Conservation (phyloP, 306 rosid genomes). For the Begonia loranthoides region DNA sequence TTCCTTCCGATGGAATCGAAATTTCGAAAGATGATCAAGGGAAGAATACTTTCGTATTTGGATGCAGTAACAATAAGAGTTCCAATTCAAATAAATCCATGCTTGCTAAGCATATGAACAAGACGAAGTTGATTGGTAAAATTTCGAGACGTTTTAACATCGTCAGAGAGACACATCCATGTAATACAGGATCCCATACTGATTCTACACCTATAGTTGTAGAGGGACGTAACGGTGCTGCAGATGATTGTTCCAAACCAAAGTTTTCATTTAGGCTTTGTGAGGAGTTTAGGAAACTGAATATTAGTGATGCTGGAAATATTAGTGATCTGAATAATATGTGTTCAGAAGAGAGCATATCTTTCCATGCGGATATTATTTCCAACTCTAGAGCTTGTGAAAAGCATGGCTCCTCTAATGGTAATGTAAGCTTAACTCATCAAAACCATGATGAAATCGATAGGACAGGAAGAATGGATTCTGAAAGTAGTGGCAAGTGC, state of each 20-base stretch:
- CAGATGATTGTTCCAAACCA: slow-evolving; percentile 9
- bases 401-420: slow-evolving; percentile 15
- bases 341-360: slow-evolving; percentile 8
- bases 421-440: slow-evolving; percentile 14
- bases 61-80: slow-evolving; percentile 8
- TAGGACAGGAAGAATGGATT: slow-evolving; percentile 15
- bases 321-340: slow-evolving; percentile 8
- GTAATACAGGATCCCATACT: slow-evolving; percentile 12
- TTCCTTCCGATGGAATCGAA: background rate
- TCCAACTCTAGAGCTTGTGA: slow-evolving; percentile 22
- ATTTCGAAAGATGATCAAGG: slow-evolving; percentile 12
- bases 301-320: slow-evolving; percentile 32
- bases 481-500: slow-evolving; percentile 11
- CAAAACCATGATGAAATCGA: slow-evolving; percentile 12
- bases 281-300: slow-evolving; percentile 51
- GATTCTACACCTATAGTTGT: slow-evolving; percentile 10
- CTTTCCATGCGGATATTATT: slow-evolving; percentile 15
- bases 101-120: slow-evolving; percentile 2
- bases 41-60: slow-evolving; percentile 18
- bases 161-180: slow-evolving; percentile 8
- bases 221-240: slow-evolving; percentile 13
- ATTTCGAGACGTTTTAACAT: slow-evolving; percentile 4
- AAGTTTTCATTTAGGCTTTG: slow-evolving; percentile 23
- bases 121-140: slow-evolving; percentile 4
- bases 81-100: slow-evolving; percentile 5